Conservation (phyloP, 768 basidiomycete species). For the Phlebiopsis flavidoalba region DNA sequence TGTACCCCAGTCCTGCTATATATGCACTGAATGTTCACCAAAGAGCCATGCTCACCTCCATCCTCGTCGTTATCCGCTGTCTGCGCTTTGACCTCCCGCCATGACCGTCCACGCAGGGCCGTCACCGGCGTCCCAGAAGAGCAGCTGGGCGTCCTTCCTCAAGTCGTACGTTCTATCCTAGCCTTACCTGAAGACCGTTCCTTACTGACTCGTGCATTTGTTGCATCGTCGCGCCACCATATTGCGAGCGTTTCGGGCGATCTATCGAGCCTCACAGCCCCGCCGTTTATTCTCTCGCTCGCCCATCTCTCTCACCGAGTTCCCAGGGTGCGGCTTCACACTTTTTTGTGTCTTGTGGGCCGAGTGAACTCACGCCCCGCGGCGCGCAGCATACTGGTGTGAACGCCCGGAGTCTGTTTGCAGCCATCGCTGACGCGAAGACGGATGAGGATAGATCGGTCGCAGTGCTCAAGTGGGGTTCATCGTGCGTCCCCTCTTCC, state of each 20-base stretch:
- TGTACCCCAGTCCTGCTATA: not conserved
- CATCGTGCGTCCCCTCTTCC: constrained; percentile 49
- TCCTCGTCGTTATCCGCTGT: not conserved
- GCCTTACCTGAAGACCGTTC: not conserved
- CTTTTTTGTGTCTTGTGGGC: constrained; percentile 8
- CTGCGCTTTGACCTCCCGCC: not conserved
- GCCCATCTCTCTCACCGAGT: constrained; percentile 87
- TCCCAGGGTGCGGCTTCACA: constrained; percentile 57
- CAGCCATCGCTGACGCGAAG: constrained; percentile 75
- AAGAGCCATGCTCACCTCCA: not conserved
- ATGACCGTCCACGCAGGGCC: constrained; percentile 34
- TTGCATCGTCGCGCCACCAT: constrained; percentile 21
- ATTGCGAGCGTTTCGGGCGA: constrained; percentile 87
- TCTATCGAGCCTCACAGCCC: constrained; percentile 77
- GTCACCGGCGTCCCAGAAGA: constrained; percentile 80
- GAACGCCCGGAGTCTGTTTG: constrained; percentile 89
- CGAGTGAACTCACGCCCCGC: not conserved
- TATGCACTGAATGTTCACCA: not conserved
- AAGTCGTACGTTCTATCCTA: constrained; percentile 61
- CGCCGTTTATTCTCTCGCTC: constrained; percentile 89
- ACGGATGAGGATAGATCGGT: constrained; percentile 70
- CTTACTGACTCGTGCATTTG: not conserved
- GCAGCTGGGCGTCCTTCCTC: constrained; percentile 87
- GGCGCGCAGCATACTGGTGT: constrained; percentile 82
- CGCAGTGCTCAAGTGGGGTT: constrained; percentile 91